Conservation (phyloP, 768 basidiomycete species). For the Kwoniella newhampshirensis region DNA sequence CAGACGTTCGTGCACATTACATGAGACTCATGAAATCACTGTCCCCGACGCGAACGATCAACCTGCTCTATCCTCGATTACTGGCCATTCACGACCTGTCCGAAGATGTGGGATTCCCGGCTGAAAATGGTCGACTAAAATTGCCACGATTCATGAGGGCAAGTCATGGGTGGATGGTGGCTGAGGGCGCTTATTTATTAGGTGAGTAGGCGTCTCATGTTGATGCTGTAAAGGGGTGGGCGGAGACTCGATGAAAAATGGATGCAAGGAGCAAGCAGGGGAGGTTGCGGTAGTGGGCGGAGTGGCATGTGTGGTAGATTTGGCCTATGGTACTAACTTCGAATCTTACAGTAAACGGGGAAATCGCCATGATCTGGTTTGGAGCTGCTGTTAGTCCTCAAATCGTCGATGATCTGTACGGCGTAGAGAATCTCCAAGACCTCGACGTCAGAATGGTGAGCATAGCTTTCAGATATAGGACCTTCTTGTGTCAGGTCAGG, state of each 20-base stretch:
- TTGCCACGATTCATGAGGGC: constrained; percentile 77
- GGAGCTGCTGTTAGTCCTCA: constrained; percentile 78
- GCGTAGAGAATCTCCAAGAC: constrained; percentile 70
- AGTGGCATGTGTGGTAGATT: background rate
- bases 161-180: constrained; percentile 83
- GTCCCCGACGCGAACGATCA: constrained; percentile 68
- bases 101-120: constrained; percentile 67
- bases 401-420: constrained; percentile 78
- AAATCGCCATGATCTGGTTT: constrained; percentile 84
- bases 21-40: constrained; percentile 72
- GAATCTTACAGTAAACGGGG: constrained; percentile 71
- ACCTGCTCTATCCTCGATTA: constrained; percentile 81
- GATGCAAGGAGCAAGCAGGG: background rate
- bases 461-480: too few relatives aligned
- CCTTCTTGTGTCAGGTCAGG: too few relatives aligned
- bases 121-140: constrained; percentile 58
- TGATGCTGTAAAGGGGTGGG: too few relatives aligned
- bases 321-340: background rate
- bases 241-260: too few relatives aligned
- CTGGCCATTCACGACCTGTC: constrained; percentile 83
- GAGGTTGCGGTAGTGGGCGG: background rate
- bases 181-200: constrained; percentile 86
- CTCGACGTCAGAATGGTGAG: constrained; percentile 70
- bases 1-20: constrained; percentile 89
- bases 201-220: too few relatives aligned